Percentiles rank a stretch among this genome's conserved stretches.
Evolutionary conservation across 192 early-diverging fungal species (phyloP).

Genomic region (Umbelopsis ramanniana): DNA sequence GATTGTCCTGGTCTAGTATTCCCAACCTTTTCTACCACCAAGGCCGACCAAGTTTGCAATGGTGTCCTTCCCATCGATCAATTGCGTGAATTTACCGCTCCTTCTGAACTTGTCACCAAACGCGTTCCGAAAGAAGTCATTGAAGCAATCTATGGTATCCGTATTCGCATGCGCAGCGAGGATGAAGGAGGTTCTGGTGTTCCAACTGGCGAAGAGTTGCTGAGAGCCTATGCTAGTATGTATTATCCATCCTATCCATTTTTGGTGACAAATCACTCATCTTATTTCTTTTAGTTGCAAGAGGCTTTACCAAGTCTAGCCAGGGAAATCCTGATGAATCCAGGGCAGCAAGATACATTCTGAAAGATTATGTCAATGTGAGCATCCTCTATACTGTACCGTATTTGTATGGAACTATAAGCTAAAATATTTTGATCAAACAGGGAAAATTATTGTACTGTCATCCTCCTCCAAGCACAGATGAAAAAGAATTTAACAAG

Average conservation of each 20-base stretch:
- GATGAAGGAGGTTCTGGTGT: conserved; percentile 79
- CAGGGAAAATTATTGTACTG: conserved; percentile 93
- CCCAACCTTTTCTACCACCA: conserved; percentile 97
- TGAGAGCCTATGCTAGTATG: conserved; percentile 83
- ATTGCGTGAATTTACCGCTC: conserved; percentile 92
- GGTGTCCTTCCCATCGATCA: conserved; percentile 99
- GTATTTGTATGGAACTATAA: too few species aligned
- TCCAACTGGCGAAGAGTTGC: conserved; percentile 90
- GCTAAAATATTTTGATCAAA: not conserved
- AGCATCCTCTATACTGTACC: conserved; percentile 18
- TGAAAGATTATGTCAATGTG: conserved; percentile 97
- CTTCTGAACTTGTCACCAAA: conserved; percentile 76
- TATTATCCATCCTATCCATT: not conserved
- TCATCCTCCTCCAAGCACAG: conserved; percentile 68
- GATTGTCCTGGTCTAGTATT: conserved; percentile 99
- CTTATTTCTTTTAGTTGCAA: conserved; percentile 58
- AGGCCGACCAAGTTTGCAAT: conserved; percentile 98
- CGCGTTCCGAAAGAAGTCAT: conserved; percentile 88
- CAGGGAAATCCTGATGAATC: conserved; percentile 99
- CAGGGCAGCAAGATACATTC: conserved; percentile 92
- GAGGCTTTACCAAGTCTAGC: conserved; percentile 88
- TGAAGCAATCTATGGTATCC: conserved; percentile 93
- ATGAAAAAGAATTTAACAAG: conserved; percentile 80
- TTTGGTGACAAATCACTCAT: not conserved
- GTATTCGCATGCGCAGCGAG: conserved; percentile 71